phyloP scores from a whole-genome alignment of 352 stramenopile species.

The Phytophthora europaea region DNA sequence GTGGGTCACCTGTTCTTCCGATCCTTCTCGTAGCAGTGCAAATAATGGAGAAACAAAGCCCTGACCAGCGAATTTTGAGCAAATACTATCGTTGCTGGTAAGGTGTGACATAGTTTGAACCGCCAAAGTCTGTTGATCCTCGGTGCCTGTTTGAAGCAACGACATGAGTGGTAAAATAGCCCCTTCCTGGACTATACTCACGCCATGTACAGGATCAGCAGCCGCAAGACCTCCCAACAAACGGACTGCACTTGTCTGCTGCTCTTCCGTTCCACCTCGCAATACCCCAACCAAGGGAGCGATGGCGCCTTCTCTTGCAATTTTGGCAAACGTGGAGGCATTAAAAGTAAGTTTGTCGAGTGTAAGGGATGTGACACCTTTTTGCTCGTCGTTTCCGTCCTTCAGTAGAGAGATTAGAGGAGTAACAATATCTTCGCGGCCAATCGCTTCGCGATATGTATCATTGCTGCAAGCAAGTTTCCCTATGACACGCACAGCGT shows the following conservation, averaged over 20 bases:
- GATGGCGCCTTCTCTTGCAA: background rate
- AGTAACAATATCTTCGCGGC: background rate
- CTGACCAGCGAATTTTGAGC: background rate
- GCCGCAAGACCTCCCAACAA: background rate
- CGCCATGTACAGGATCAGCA: background rate
- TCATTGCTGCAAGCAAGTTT: background rate
- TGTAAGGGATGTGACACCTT: background rate
- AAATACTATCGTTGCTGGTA: background rate
- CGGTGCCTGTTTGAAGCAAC: background rate
- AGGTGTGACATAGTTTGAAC: background rate
- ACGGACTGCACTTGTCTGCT: background rate
- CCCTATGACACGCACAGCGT: background rate
- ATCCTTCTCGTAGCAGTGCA: background rate
- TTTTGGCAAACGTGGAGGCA: background rate
- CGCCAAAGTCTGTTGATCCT: background rate
- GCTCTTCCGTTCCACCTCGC: background rate
- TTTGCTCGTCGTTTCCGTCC: background rate
- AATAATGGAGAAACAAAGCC: background rate
- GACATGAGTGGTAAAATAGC: background rate
- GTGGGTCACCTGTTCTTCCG: background rate
- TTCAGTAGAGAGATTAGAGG: background rate
- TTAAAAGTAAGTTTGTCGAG: background rate
- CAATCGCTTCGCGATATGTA: background rate
- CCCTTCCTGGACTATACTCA: background rate
- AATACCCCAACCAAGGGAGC: background rate